Base-by-base conservation (phyloP, 1,139 yeast species). In the Spathaspora sp. region DNA sequence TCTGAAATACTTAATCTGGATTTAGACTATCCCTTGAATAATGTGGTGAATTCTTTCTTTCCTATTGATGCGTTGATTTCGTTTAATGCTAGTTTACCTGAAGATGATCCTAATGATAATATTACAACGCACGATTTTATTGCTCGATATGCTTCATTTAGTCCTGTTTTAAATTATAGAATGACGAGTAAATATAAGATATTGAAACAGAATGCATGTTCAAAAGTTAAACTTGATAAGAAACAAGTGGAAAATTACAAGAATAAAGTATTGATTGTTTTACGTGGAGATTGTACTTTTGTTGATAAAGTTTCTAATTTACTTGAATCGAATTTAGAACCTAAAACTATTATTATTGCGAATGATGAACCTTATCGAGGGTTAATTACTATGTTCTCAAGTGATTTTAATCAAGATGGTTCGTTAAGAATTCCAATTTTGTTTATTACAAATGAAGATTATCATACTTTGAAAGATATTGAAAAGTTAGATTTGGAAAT, bases 121-220 rank as follows among this genome's bases (percentile, higher is more conserved):
- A 38, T 47, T 16, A 53, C 60, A n/a, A 51, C 57, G 7, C 58
- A 58, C 41, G 61, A 60, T 34, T 45, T 72, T n/a, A 46, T 62
- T 7, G 76, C 69, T 1, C 57, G 80, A 27, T 74, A 73, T 51
- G 80, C 79, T 7, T 68, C 77, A 1, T 74, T 74, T 54, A 69
- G 75, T 50, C 70, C 75, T 5, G 55, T 73, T 1, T 52, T 74
- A 34, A 64, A 54, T 43, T 55, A 53, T 31, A 56, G 58, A 17
- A 37, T 73, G 27, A 27, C 37, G 10, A 60, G 68, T 33, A 45
- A 60, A 16, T 73, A 61, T 48, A 52, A 43, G 20, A 56, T 72
- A 3, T 56, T 72, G 25, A 63, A 67, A 1, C 51, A 52, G 34
- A 57, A 63, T 47, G 78, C 68, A 2, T 74, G 79, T 51, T 47